A percentile compares a stretch with the other conserved stretches of the same genome.
Conservation (phyloP, 306 rosid species). For the Gastrolobium villosum region DNA sequence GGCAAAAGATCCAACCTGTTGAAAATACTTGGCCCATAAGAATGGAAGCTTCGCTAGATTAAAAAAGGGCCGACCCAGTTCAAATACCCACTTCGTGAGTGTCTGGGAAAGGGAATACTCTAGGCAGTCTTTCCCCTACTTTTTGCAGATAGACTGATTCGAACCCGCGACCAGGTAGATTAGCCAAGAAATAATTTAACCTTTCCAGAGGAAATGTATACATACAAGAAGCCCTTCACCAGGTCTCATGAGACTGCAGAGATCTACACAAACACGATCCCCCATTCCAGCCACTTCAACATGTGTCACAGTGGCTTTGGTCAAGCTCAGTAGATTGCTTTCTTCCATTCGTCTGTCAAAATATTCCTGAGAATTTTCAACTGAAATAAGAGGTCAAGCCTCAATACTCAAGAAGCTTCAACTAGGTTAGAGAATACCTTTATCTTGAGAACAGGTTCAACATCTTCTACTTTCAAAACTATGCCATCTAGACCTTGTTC, state of each 20-base stretch:
- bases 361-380: slow-evolving; percentile 73
- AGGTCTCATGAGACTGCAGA: slow-evolving; percentile 88
- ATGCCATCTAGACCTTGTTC: slow-evolving; percentile 94
- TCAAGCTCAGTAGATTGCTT: slow-evolving; percentile 72
- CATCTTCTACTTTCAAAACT: slow-evolving; percentile 80
- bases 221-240: slow-evolving; percentile 96
- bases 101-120: too few relatives aligned
- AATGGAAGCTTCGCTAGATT: slow-evolving; percentile 10
- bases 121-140: too few relatives aligned
- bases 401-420: slow-evolving; percentile 40
- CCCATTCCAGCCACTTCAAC: slow-evolving; percentile 89
- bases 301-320: slow-evolving; percentile 73
- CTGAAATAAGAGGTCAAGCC: slow-evolving; percentile 54
- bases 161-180: too few relatives aligned
- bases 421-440: slow-evolving; percentile 66
- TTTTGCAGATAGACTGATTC: too few relatives aligned
- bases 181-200: slow-evolving; percentile 22
- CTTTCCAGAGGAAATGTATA: slow-evolving; percentile 35
- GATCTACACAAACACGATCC: slow-evolving; percentile 96
- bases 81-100: too few relatives aligned
- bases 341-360: slow-evolving; percentile 82
- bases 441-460: slow-evolving; percentile 74
- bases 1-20: slow-evolving; percentile 93
- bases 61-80: too few relatives aligned
- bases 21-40: slow-evolving; percentile 24